phyloP scores from a whole-genome alignment of 352 stramenopile genomes.

The Hyaloperonospora brassicae region DNA sequence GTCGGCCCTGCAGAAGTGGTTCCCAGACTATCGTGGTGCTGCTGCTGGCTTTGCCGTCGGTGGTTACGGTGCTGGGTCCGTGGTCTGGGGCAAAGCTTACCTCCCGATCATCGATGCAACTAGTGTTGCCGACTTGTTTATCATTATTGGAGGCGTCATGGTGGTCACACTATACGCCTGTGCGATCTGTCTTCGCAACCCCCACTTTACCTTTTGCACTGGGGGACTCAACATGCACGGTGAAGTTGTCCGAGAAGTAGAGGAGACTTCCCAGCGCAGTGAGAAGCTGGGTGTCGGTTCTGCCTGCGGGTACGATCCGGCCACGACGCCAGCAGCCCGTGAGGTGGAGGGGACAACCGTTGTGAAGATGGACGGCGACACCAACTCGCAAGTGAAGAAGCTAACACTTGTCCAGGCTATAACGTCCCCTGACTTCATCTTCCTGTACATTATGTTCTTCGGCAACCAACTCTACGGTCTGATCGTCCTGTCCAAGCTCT shows the following conservation, averaged over 20 bases:
- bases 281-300: conserved; percentile 44
- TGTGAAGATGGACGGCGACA: conserved; percentile 7
- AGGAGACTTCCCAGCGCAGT: conserved; percentile 25
- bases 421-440: conserved; percentile 47
- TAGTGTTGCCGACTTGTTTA: conserved; percentile 38
- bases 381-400: conserved; percentile 40
- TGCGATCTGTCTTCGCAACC: conserved; percentile 37
- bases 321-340: conserved; percentile 25
- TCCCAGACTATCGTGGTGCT: conserved; percentile 62
- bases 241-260: conserved; percentile 28
- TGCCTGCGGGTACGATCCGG: conserved; percentile 37
- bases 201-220: conserved; percentile 39
- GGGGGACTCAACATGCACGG: conserved; percentile 58
- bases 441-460: conserved; percentile 70
- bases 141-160: conserved; percentile 45
- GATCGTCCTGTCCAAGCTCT: conserved; percentile 60
- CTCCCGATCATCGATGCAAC: conserved; percentile 44
- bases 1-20: conserved; percentile 71
- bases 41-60: conserved; percentile 61
- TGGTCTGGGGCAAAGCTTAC: conserved; percentile 64
- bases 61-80: conserved; percentile 49
- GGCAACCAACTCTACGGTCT: conserved; percentile 56
- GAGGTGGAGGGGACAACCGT: conserved; percentile 30
- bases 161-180: conserved; percentile 32
- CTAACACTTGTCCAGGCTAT: conserved; percentile 48